phyloP scores from a whole-genome alignment of 2,329 filamentous ascomycete species.

The Fusarium pseudonygamai region DNA sequence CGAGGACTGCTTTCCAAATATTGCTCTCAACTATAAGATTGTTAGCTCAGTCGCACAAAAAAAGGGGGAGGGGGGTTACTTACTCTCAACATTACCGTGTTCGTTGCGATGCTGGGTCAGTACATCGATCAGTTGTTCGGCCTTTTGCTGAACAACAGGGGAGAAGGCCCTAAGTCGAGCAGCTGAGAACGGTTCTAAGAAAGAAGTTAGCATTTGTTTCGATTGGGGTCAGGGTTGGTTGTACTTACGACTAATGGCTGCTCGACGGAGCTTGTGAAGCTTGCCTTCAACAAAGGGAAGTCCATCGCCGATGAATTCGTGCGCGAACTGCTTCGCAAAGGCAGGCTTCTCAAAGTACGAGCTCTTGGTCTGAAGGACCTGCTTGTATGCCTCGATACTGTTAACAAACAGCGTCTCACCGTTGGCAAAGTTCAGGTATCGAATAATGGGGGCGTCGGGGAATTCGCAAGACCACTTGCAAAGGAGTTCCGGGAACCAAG shows the following conservation, averaged over 20 bases:
- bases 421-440: constrained; percentile 43
- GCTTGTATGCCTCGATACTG: constrained; percentile 39
- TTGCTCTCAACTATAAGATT: constrained; percentile 35
- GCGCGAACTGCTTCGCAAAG: constrained; percentile 39
- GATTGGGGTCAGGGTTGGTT: not conserved
- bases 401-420: constrained; percentile 40
- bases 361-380: constrained; percentile 42
- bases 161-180: constrained; percentile 42
- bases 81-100: constrained; percentile 29
- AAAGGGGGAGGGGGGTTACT: not conserved
- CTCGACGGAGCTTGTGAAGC: constrained; percentile 48
- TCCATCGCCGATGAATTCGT: constrained; percentile 45
- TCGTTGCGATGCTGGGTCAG: constrained; percentile 30
- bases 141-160: constrained; percentile 49
- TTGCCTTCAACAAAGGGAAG: constrained; percentile 50
- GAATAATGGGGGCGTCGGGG: constrained; percentile 43
- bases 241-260: constrained; percentile 45
- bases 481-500: constrained; percentile 45
- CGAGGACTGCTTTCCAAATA: constrained; percentile 47
- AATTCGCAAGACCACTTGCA: constrained; percentile 42
- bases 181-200: constrained; percentile 45
- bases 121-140: constrained; percentile 41
- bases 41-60: not conserved
- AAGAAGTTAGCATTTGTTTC: not conserved
- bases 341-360: constrained; percentile 41